Conservation (phyloP, 345 rosid genomes). For the Linum trigynum region DNA sequence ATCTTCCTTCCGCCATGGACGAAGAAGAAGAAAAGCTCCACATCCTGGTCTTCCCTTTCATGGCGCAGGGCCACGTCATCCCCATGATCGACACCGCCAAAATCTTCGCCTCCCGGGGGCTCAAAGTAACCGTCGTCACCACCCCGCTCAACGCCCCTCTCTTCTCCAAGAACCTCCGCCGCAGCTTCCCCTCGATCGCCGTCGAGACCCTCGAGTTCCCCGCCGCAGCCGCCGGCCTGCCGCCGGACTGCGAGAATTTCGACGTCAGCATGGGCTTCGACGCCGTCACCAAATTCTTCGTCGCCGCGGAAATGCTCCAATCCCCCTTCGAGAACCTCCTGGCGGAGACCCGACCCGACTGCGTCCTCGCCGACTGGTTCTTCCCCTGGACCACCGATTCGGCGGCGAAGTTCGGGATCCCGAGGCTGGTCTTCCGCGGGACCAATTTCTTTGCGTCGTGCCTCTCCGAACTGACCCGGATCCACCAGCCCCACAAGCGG, state of each 20-base stretch:
- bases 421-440: neutral
- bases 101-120: neutral
- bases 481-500: neutral
- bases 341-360: neutral
- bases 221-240: conserved; percentile 4
- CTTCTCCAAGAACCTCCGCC: conserved; percentile 14
- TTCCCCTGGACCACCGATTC: conserved; percentile 1
- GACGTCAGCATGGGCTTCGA: neutral
- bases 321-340: neutral
- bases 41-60: conserved; percentile 4
- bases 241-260: neutral
- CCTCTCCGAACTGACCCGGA: neutral
- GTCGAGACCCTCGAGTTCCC: conserved; percentile 18
- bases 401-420: conserved; percentile 3
- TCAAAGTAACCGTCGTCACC: neutral
- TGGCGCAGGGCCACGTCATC: neutral
- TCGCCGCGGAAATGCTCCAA: neutral
- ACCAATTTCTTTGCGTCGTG: neutral
- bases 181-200: conserved; percentile 19
- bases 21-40: neutral
- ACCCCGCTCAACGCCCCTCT: neutral
- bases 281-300: neutral
- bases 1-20: neutral
- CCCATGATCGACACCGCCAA: conserved; percentile 1
- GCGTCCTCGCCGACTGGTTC: neutral